Conservation (phyloP, 495 filamentous ascomycete genomes). For the Aspergillus funiculosus region DNA sequence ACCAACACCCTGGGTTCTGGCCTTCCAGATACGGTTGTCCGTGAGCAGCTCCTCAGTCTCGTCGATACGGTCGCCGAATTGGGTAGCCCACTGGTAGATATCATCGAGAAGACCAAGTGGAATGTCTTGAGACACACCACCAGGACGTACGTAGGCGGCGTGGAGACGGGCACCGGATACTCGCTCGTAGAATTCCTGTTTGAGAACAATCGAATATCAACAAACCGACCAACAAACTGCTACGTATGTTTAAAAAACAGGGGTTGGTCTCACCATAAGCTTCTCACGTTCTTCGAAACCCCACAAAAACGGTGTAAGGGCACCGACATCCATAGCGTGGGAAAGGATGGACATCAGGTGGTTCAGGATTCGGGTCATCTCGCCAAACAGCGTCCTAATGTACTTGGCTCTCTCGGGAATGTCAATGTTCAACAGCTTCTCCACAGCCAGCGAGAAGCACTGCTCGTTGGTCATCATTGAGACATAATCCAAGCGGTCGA, state of each 20-base stretch:
- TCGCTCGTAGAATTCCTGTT: constrained; percentile 98
- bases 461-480: constrained; percentile 99
- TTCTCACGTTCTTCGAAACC: constrained; percentile 99
- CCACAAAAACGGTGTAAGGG: constrained; percentile 97
- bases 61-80: constrained; percentile 98
- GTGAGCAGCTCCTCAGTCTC: constrained; percentile 98
- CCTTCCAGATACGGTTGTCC: constrained; percentile 99
- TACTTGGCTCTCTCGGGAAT: constrained; percentile 94
- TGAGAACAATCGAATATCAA: constrained; percentile 7
- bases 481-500: constrained; percentile 97
- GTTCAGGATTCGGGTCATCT: constrained; percentile 93
- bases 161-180: constrained; percentile 97
- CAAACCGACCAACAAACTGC: not conserved
- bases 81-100: constrained; percentile 99
- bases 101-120: constrained; percentile 94
- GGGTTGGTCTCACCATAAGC: constrained; percentile 68
- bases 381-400: constrained; percentile 93
- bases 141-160: constrained; percentile 95
- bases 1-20: constrained; percentile 83
- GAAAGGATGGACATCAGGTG: constrained; percentile 97
- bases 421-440: constrained; percentile 97
- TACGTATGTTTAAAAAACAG: no score
- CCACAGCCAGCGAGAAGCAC: constrained; percentile 88
- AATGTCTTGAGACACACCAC: constrained; percentile 93
- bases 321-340: constrained; percentile 99